Percentiles rank a stretch among this genome's conserved stretches.
These are phyloP conservation scores for Annulohypoxylon maeteangense DNA, from an alignment of 495 filamentous ascomycete species.

Conservation along the genomic window DNA sequence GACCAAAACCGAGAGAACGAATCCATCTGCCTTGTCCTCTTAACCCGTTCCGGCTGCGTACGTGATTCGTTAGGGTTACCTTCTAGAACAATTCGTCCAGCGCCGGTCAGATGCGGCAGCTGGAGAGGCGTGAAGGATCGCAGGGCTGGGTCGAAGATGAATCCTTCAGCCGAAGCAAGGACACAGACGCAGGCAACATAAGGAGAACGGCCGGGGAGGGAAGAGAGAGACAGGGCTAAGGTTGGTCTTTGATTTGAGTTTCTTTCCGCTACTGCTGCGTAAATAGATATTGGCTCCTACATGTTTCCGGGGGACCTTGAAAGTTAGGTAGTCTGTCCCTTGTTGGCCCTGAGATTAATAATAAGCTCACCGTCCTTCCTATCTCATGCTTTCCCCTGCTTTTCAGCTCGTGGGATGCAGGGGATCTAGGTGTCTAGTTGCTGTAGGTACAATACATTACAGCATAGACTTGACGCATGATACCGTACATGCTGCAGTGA, in stretches of 20 bases:
- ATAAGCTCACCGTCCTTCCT: constrained; percentile 28
- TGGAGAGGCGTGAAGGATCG: constrained; percentile 18
- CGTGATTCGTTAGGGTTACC: constrained; percentile 1
- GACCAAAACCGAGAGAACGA: constrained; percentile 1
- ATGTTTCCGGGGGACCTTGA: not conserved
- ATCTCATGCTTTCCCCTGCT: constrained; percentile 26
- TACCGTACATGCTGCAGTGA: constrained; percentile 14
- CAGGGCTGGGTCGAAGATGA: constrained; percentile 4
- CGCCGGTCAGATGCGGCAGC: constrained; percentile 22
- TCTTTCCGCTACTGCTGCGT: not conserved
- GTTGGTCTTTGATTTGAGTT: not conserved
- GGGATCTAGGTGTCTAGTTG: constrained; percentile 5
- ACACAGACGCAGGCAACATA: not conserved
- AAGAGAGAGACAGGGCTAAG: not conserved
- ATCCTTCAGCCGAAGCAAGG: constrained; percentile 11
- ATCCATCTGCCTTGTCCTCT: not conserved
- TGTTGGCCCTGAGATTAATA: constrained; percentile 22
- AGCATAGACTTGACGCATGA: constrained; percentile 9
- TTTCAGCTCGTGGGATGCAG: constrained; percentile 38
- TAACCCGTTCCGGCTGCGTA: not conserved
- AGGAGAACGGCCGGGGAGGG: constrained; percentile 1
- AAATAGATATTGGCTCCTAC: not conserved
- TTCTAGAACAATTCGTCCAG: constrained; percentile 32
- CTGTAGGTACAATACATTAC: constrained; percentile 28
- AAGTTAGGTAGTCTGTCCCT: constrained; percentile 27